phyloP scores from a whole-genome alignment of 129 eudicot species.

The Logfia minima region DNA sequence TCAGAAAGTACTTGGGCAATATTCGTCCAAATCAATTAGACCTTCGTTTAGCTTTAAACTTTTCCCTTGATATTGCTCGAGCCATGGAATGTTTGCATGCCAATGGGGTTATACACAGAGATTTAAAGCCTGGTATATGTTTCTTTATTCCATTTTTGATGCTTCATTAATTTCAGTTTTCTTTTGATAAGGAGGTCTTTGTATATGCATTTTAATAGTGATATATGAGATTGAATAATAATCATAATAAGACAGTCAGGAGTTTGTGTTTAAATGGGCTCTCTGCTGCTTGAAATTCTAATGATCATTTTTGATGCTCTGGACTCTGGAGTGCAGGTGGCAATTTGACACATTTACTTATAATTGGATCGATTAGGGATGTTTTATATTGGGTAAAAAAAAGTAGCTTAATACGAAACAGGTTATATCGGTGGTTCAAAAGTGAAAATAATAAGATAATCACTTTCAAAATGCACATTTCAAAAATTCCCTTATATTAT shows the following conservation, averaged over 20 bases:
- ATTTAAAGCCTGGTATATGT: conserved; percentile 81
- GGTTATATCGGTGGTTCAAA: too few relatives aligned
- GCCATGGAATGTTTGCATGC: conserved; percentile 97
- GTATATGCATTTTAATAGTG: background rate
- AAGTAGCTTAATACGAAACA: too few relatives aligned
- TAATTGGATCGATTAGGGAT: background rate
- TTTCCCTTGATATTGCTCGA: conserved; percentile 94
- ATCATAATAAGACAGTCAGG: background rate
- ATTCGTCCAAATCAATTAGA: conserved; percentile 83
- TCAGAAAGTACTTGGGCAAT: conserved; percentile 72
- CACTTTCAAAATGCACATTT: background rate
- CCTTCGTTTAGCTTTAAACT: conserved; percentile 64
- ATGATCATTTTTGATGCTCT: background rate
- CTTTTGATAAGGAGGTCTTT: background rate
- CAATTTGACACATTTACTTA: background rate
- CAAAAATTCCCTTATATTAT: background rate
- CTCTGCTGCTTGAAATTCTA: background rate
- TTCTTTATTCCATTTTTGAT: background rate
- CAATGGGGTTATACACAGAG: conserved; percentile 94
- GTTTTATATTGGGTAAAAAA: too few relatives aligned
- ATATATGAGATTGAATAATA: background rate
- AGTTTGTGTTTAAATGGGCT: background rate
- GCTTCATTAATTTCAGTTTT: conserved; percentile 5
- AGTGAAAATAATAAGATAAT: background rate
- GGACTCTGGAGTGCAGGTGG: background rate